Base-by-base conservation (phyloP, 179 eudicot species). In the Pouteria campechiana region DNA sequence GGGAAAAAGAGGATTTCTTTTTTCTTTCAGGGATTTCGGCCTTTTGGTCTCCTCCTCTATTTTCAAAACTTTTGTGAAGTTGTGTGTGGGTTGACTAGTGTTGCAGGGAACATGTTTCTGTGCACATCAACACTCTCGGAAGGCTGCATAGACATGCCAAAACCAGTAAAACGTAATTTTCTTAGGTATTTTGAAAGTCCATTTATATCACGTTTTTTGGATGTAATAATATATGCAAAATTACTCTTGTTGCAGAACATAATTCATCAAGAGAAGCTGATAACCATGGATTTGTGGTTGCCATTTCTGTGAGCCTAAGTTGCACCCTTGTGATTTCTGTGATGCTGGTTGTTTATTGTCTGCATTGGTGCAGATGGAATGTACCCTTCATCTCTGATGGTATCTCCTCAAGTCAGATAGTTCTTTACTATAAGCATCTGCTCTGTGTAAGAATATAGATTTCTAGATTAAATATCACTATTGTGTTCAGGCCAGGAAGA, bases 401-500 rank as follows among this genome's bases (percentile, higher is more conserved):
- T 88, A 80, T 27, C 32, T 50, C 32, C 58, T 49, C 37, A 40
- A 12, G n/a, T n/a, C n/a, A n/a, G n/a, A n/a, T n/a, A n/a, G n/a
- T n/a, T n/a, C n/a, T n/a, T n/a, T n/a, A n/a, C n/a, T n/a, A n/a
- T n/a, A n/a, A n/a, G n/a, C n/a, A n/a, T n/a, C n/a, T n/a, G n/a
- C n/a, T n/a, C n/a, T n/a, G n/a, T n/a, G n/a, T n/a, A n/a, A n/a
- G n/a, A n/a, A n/a, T n/a, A n/a, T n/a, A n/a, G n/a, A n/a, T n/a
- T n/a, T n/a, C n/a, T n/a, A n/a, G n/a, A n/a, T n/a, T n/a, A n/a
- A n/a, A n/a, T n/a, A 32, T 61, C 44, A 19, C 61, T 25, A 40
- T 46, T 42, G 54, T 46, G 28, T 68, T 58, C 94, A 88, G 97
- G 83, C 70, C 87, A 75, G 61, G 94, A 84, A 55, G 97, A 88